Evolutionary conservation across 1,139 yeast species (phyloP).

Genomic region (Nakaseomyces kungkrabaensis): DNA sequence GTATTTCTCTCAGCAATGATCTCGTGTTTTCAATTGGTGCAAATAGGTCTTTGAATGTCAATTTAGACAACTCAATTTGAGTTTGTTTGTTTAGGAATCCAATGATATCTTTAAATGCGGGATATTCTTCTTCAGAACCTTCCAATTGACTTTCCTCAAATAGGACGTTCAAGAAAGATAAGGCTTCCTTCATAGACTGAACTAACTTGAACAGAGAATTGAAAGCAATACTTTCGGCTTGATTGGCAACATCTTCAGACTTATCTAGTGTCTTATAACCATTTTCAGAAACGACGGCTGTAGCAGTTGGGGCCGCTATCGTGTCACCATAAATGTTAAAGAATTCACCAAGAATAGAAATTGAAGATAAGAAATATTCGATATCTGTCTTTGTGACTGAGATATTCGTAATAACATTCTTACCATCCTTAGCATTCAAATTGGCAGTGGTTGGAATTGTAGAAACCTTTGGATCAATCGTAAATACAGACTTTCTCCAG

Average conservation of each 20-base stretch:
- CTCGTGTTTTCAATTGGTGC: constrained; percentile 55
- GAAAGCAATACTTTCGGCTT: constrained; percentile 88
- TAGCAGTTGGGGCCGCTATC: constrained; percentile 35
- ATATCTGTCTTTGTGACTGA: constrained; percentile 44
- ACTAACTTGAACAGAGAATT: constrained; percentile 68
- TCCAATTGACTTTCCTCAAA: constrained; percentile 57
- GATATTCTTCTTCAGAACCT: constrained; percentile 34
- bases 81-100: constrained; percentile 55
- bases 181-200: constrained; percentile 75
- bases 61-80: constrained; percentile 56
- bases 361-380: constrained; percentile 58
- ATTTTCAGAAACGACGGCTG: constrained; percentile 16
- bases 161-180: constrained; percentile 75
- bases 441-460: constrained; percentile 5
- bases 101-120: constrained; percentile 52
- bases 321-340: constrained; percentile 48
- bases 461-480: constrained; percentile 31
- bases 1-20: constrained; percentile 70
- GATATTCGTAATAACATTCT: constrained; percentile 20
- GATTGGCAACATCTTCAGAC: constrained; percentile 46
- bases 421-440: constrained; percentile 11
- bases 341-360: constrained; percentile 44
- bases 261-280: constrained; percentile 16
- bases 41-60: constrained; percentile 68
- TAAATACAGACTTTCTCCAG: constrained; percentile 70